phyloP scores from a whole-genome alignment of 257 asterid species.

The Solanum verrucosum region DNA sequence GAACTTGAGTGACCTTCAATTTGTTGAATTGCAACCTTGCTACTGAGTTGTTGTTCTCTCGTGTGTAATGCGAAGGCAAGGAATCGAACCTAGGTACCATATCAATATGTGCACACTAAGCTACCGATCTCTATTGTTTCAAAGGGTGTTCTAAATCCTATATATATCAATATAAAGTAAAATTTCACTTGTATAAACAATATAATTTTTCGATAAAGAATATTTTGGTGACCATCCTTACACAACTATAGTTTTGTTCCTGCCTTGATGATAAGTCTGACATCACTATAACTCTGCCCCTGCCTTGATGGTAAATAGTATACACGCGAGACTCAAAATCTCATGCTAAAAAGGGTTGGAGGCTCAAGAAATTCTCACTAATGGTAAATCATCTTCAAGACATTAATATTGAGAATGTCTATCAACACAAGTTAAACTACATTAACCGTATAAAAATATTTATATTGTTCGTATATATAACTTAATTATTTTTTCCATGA shows the following conservation, averaged over 20 bases:
- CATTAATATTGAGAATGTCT: background rate
- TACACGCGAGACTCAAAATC: background rate
- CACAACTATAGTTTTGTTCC: too few species aligned
- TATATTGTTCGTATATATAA: background rate
- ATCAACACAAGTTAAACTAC: background rate
- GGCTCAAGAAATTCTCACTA: background rate
- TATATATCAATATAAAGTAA: too few species aligned
- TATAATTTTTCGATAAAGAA: too few species aligned
- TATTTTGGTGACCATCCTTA: background rate
- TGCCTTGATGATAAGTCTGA: background rate
- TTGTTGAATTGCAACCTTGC: too few species aligned
- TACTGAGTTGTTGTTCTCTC: too few species aligned
- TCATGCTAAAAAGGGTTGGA: background rate
- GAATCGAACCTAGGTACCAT: too few species aligned
- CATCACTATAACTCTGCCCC: background rate
- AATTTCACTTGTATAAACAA: fast-evolving
- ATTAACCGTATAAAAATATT: background rate
- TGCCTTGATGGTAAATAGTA: background rate
- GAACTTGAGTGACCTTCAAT: too few species aligned
- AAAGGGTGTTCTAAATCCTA: too few species aligned
- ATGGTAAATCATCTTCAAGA: background rate
- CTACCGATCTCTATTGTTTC: too few species aligned
- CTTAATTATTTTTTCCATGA: background rate
- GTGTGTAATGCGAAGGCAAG: too few species aligned
- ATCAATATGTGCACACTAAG: too few species aligned